Conservation (phyloP, 257 asterid genomes). For the Fraxinus cuspidata region DNA sequence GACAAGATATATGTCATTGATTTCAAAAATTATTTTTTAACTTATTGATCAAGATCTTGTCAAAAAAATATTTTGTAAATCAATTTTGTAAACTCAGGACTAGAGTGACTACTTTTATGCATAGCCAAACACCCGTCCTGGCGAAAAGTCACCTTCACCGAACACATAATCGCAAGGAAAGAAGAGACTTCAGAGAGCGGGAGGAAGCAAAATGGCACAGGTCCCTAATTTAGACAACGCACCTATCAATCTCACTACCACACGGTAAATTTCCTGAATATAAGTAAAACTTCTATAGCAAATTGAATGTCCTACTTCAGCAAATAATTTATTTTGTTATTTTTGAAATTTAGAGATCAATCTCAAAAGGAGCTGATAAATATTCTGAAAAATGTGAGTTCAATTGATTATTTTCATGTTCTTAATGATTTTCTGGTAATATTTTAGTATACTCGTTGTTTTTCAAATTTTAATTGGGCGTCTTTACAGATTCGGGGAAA, state of each 20-base stretch:
- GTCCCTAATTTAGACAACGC: constrained; percentile 87
- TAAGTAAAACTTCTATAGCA: background rate
- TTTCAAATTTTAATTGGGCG: constrained; percentile 13
- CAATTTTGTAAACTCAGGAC: too few relatives aligned
- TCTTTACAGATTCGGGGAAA: constrained; percentile 77
- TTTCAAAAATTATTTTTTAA: too few relatives aligned
- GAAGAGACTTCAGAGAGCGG: constrained; percentile 12
- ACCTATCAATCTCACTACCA: constrained; percentile 71
- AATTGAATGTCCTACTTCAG: background rate
- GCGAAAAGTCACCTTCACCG: background rate
- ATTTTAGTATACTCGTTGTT: background rate
- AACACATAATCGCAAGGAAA: background rate
- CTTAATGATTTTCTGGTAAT: constrained; percentile 5
- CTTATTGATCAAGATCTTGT: too few relatives aligned
- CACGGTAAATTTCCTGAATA: constrained; percentile 48
- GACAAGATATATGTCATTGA: too few relatives aligned
- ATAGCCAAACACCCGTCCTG: background rate
- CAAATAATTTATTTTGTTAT: constrained; percentile 11
- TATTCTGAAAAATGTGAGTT: constrained; percentile 76
- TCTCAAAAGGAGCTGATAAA: constrained; percentile 75
- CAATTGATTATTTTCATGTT: background rate
- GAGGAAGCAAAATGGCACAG: constrained; percentile 61
- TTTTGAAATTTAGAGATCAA: constrained; percentile 55
- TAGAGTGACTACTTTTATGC: background rate
- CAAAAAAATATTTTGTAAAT: too few relatives aligned